Base-by-base conservation (phyloP, 2,329 filamentous ascomycete genomes). In the Sarocladium kiliense region DNA sequence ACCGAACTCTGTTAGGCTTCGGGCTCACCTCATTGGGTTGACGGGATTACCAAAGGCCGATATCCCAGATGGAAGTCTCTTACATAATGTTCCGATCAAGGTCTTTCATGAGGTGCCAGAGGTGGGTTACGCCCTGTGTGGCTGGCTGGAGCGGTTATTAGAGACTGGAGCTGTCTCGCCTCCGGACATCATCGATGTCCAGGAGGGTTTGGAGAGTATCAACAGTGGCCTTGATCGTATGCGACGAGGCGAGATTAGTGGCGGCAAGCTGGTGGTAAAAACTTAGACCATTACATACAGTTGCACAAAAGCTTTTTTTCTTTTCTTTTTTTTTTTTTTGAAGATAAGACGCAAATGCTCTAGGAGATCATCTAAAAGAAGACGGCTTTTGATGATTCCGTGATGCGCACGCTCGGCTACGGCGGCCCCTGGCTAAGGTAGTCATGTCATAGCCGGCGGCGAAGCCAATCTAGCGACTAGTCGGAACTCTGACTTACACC, bases 81-180 rank as follows among this genome's bases (percentile, higher is more conserved):
- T 84, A 56, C 87, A 90, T 63, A 81, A 76, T 0, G 84, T 91
- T 0, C 88, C 88, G 0, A 88, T 92, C 58, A 91, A 91, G 67
- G 63, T 89, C 3, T 91, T 89, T 63, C 88, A 92, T 63, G 83
- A 87, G 56, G 77, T 85, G 0, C 79, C 82, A 0, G 74, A 75
- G 1, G 74, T 91, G 0, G 88, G 88, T 0, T 79, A 84, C 58
- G 75, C 75, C 0, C 65, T 90, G 54, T 82, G 83, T 12, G 65
- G 72, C 1, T 91, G 88, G 88, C 70, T 90, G 25, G 87, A 90
- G 65, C 71, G 75, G 23, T 67, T 91, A n/a, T 67, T 91, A 6
- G 72, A 77, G 9, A 71, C 75, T 0, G 74, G 76, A 0, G 64
- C 75, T 0, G 62, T 91, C 2, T 69, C 74, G 3, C 75, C 85